Evolutionary conservation across 179 eudicot genomes (phyloP).

Genomic region (Amaranthus tricolor): DNA sequence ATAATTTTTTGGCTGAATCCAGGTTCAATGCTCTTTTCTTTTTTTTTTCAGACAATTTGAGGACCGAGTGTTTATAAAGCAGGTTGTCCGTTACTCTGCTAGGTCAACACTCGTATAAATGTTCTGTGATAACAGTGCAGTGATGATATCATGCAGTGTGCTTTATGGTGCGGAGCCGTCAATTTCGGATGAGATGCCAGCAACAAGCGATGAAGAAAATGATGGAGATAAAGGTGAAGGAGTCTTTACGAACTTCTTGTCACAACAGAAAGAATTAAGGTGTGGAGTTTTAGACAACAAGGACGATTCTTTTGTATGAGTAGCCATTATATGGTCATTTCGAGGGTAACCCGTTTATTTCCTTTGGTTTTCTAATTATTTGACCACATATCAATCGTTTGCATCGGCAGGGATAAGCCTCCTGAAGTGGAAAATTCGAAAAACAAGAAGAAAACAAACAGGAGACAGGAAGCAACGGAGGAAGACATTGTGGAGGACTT

Average conservation of each 20-base stretch:
- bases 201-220: conserved; percentile 44
- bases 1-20: conserved; percentile 54
- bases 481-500: conserved; percentile 91
- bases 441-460: conserved; percentile 43
- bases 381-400: neutral
- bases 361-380: neutral
- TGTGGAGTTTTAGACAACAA: conserved; percentile 17
- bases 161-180: conserved; percentile 62
- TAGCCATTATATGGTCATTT: too few relatives aligned
- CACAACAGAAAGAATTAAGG: conserved; percentile 62
- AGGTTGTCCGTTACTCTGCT: neutral
- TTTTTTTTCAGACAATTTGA: too few relatives aligned
- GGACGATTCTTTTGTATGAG: too few relatives aligned
- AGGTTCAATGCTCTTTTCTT: conserved; percentile 40
- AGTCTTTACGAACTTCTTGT: conserved; percentile 60
- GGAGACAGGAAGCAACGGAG: conserved; percentile 36
- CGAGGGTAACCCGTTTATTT: neutral
- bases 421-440: conserved; percentile 41
- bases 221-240: conserved; percentile 44
- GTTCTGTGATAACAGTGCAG: neutral
- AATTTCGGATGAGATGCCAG: conserved; percentile 44
- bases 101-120: neutral
- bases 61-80: too few relatives aligned
- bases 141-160: conserved; percentile 48
- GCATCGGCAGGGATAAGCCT: conserved; percentile 37